Evolutionary conservation across 2,329 filamentous ascomycete species (phyloP).

Genomic region (Aquanectria penicillioides): DNA sequence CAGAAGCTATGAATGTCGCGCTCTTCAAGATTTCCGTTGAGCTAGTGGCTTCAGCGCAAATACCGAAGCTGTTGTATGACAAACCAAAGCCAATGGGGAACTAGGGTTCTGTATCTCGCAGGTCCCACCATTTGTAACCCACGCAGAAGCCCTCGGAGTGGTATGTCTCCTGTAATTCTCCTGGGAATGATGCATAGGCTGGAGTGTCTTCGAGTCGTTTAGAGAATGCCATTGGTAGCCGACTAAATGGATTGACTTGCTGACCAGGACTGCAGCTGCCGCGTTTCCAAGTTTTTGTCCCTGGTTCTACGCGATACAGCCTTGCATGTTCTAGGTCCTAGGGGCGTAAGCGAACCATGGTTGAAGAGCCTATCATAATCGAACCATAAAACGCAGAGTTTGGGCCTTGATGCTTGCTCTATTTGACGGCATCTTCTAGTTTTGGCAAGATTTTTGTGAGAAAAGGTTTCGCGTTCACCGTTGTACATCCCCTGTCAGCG

Average conservation of each 20-base stretch:
- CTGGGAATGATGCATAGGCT: slow-evolving; percentile 5
- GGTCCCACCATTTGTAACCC: slow-evolving; percentile 16
- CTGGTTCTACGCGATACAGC: slow-evolving; percentile 1
- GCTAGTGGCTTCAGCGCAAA: not conserved
- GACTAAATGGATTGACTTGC: not conserved
- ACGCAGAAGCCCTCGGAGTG: slow-evolving; percentile 3
- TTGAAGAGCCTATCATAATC: too few relatives aligned
- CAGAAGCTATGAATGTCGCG: not conserved
- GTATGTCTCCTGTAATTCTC: not conserved
- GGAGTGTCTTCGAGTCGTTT: not conserved
- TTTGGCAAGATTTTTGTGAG: too few relatives aligned
- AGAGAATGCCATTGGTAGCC: slow-evolving; percentile 2
- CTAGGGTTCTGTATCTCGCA: not conserved
- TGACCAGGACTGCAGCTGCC: not conserved
- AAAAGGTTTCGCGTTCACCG: too few relatives aligned
- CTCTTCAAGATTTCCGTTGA: not conserved
- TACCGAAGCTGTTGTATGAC: not conserved
- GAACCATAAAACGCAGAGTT: too few relatives aligned
- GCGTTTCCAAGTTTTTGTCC: slow-evolving; percentile 9
- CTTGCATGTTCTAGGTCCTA: not conserved
- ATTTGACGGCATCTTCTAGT: too few relatives aligned
- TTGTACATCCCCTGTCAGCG: too few relatives aligned
- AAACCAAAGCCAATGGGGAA: slow-evolving; percentile 7
- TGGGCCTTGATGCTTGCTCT: too few relatives aligned
- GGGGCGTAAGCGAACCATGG: too few relatives aligned